A percentile compares a stretch with the other conserved stretches of the same genome.
Conservation (phyloP, 495 filamentous ascomycete species). For the Poronia punctata region DNA sequence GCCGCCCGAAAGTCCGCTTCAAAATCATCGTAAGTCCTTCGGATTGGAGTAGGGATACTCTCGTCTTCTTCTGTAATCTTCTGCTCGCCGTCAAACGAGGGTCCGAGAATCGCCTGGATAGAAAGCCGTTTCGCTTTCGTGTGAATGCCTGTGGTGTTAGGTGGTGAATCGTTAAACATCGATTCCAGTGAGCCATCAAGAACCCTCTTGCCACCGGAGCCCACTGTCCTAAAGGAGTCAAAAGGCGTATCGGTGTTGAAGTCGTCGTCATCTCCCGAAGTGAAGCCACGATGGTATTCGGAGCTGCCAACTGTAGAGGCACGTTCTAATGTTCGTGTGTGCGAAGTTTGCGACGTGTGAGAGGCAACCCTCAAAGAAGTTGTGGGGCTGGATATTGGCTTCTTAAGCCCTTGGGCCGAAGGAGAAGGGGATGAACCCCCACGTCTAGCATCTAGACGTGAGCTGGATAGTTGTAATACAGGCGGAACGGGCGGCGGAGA, state of each 20-base stretch:
- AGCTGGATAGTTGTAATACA: constrained; percentile 49
- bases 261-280: constrained; percentile 77
- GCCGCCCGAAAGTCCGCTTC: constrained; percentile 18
- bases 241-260: constrained; percentile 84
- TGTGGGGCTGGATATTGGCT: constrained; percentile 6
- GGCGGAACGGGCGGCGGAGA: constrained; percentile 51
- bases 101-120: constrained; percentile 47
- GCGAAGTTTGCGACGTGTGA: constrained; percentile 20
- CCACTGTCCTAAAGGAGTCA: constrained; percentile 80
- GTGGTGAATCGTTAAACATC: constrained; percentile 76
- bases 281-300: constrained; percentile 69
- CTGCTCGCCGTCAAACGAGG: constrained; percentile 41
- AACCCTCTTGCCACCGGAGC: constrained; percentile 52
- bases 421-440: constrained; percentile 31
- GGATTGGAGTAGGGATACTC: constrained; percentile 50
- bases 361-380: constrained; percentile 27
- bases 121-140: constrained; percentile 52
- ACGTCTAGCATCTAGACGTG: constrained; percentile 47
- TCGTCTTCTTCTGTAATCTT: constrained; percentile 64
- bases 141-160: constrained; percentile 39
- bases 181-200: constrained; percentile 63
- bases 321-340: constrained; percentile 55
- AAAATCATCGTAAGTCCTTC: constrained; percentile 19
- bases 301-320: constrained; percentile 78
- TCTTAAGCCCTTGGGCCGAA: constrained; percentile 15